Evolutionary conservation across 768 basidiomycete genomes (phyloP), one percentile per base, ranked within the genome.

Genomic region (Hericium coralloides): DNA sequence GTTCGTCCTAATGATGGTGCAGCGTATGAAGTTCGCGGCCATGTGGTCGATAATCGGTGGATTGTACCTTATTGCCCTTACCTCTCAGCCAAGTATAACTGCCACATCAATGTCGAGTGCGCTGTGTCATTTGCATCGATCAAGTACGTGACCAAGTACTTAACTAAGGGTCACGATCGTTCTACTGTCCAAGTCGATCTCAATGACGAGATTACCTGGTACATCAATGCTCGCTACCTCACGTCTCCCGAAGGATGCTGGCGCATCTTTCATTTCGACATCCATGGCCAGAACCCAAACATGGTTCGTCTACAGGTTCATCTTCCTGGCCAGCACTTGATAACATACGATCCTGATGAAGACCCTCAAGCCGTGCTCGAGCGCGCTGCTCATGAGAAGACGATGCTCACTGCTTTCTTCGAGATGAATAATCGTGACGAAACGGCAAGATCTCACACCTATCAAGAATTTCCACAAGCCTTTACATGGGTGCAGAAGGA

Each of bases 101-200:
- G 77, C 58, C 77, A 82, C 55, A 78, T 80, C 60, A 83, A 82
- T 66, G 57, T 79, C 0, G 79, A 82, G 59, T 71, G 72, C 54
- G 68, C 64, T 51, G 65, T 63, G 0, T 72, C 70, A 9, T 60
- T 80, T 38, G 66, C 65, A 8, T 60, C 76, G 3, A 53, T 76
- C 63, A 78, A 79, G 54, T 82, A 82, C 52, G 62, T 73, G 17
- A 69, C 71, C 65, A 80, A 80, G 62, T 80, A 80, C 61, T 66
- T 79, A 18, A 70, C 78, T 65, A 82, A 81, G 60, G 78, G 81
- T 8, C 60, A 59, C 56, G 77, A 81, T 60, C 61, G 66, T 9
- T 68, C 69, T 0, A 73, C 74, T 0, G 14, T 78, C 36, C 66
- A 73, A 57, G 52, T 75, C 25, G 47, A 43, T 4, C 41, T 58